phyloP scores from a whole-genome alignment of 177 flowering plant species.

The Vitis hybrid region DNA sequence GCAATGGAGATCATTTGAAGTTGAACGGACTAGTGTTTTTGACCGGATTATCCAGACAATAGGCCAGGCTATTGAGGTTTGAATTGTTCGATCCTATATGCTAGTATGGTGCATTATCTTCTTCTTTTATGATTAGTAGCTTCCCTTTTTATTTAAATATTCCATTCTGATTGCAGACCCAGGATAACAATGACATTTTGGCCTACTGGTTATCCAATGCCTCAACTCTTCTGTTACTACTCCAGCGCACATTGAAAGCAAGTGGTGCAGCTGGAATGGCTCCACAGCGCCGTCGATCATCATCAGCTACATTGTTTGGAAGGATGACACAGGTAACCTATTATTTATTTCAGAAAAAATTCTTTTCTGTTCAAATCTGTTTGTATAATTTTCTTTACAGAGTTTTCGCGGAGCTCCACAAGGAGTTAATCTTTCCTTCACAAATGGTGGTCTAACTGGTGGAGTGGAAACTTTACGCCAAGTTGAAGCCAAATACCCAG shows the following conservation, averaged over 20 bases:
- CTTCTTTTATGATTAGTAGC: slow-evolving; percentile 5
- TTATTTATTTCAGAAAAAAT: background rate
- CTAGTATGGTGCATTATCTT: slow-evolving; percentile 1
- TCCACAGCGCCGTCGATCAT: slow-evolving; percentile 80
- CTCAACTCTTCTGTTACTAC: slow-evolving; percentile 82
- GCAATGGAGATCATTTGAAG: slow-evolving; percentile 99
- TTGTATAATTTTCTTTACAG: slow-evolving; percentile 28
- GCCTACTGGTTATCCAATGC: slow-evolving; percentile 98
- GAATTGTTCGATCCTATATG: slow-evolving; percentile 2
- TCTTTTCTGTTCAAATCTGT: slow-evolving; percentile 1
- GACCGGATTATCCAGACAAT: slow-evolving; percentile 91
- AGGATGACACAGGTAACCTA: slow-evolving; percentile 82
- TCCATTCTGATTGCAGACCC: slow-evolving; percentile 51
- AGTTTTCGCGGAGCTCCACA: slow-evolving; percentile 91
- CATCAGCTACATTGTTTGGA: slow-evolving; percentile 85
- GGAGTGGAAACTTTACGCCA: slow-evolving; percentile 80
- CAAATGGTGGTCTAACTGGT: slow-evolving; percentile 59
- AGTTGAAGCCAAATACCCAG: slow-evolving; percentile 99
- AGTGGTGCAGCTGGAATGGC: slow-evolving; percentile 93
- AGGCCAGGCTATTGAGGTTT: slow-evolving; percentile 94
- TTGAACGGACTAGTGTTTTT: slow-evolving; percentile 91
- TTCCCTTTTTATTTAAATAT: slow-evolving; percentile 15
- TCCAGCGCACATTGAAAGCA: slow-evolving; percentile 90
- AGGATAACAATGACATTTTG: slow-evolving; percentile 83
- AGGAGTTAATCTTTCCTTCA: slow-evolving; percentile 76